phyloP scores from a whole-genome alignment of 495 filamentous ascomycete species.

The Penicillium longicatenatum region DNA sequence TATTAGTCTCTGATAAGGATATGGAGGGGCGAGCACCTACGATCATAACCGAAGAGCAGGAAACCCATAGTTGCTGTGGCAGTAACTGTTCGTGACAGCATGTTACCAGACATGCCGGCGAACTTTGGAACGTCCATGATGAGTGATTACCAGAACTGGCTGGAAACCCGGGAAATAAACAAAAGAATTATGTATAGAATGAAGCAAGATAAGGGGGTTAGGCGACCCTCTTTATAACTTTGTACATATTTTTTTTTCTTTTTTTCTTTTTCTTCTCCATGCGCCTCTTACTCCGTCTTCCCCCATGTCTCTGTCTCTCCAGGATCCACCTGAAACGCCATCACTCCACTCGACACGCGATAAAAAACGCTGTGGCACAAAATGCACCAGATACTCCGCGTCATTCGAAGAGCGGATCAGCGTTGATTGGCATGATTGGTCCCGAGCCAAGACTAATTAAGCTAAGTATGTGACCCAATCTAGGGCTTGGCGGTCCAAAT shows the following conservation, averaged over 20 bases:
- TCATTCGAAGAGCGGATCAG: not conserved
- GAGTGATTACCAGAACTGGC: not conserved
- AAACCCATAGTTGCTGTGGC: constrained; percentile 68
- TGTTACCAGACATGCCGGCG: constrained; percentile 61
- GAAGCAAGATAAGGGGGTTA: not conserved
- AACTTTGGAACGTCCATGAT: constrained; percentile 42
- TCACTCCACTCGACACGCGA: not conserved
- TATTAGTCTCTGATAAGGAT: not conserved
- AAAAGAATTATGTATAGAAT: not conserved
- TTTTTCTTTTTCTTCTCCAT: not conserved
- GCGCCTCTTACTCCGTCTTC: not conserved
- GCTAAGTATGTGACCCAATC: not conserved
- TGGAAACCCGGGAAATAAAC: not conserved
- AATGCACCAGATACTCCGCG: not conserved
- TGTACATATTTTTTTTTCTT: not conserved
- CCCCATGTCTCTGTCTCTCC: not conserved
- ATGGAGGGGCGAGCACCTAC: constrained; percentile 12
- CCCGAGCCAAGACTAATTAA: not conserved
- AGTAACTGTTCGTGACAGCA: constrained; percentile 60
- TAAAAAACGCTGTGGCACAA: not conserved
- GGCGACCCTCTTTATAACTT: not conserved
- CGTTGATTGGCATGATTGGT: not conserved
- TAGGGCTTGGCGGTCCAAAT: not conserved
- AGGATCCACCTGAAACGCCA: constrained; percentile 3
- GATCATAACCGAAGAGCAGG: constrained; percentile 68